These are phyloP conservation scores for Colletotrichum shisoi DNA, from an alignment of 2,329 filamentous ascomycete genomes.

Conservation along the genomic window DNA sequence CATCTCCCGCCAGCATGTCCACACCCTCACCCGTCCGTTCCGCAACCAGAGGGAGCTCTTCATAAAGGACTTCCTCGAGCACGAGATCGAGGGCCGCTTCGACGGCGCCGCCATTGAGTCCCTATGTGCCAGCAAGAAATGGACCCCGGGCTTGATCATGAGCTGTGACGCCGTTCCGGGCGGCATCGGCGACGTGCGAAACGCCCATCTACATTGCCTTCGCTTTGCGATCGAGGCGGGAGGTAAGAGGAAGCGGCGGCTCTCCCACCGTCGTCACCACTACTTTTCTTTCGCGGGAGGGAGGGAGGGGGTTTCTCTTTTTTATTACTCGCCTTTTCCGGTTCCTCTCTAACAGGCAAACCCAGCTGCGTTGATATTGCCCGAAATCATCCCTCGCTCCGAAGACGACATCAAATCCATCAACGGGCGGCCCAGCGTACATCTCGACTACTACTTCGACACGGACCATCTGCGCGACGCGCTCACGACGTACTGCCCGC, in stretches of 20 bases:
- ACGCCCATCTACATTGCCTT: slow-evolving; percentile 56
- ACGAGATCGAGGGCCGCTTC: slow-evolving; percentile 48
- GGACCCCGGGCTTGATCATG: slow-evolving; percentile 54
- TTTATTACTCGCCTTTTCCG: no score
- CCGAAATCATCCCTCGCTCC: slow-evolving; percentile 48
- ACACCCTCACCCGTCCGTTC: slow-evolving; percentile 44
- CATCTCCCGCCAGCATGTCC: slow-evolving; percentile 40
- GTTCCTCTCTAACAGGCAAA: slow-evolving; percentile 2
- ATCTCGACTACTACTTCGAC: slow-evolving; percentile 50
- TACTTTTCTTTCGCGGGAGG: background rate
- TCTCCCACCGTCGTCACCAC: slow-evolving; percentile 34
- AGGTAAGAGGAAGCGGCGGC: slow-evolving; percentile 46
- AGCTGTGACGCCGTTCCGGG: slow-evolving; percentile 54
- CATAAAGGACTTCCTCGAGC: slow-evolving; percentile 47
- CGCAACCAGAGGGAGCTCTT: slow-evolving; percentile 48
- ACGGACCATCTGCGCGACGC: slow-evolving; percentile 45
- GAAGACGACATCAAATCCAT: slow-evolving; percentile 44
- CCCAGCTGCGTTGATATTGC: slow-evolving; percentile 51
- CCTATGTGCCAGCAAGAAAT: slow-evolving; percentile 51
- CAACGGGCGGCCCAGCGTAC: slow-evolving; percentile 39
- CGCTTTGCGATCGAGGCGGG: slow-evolving; percentile 58
- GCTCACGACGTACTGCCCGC: slow-evolving; percentile 48
- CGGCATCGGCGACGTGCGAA: slow-evolving; percentile 55
- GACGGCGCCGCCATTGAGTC: slow-evolving; percentile 45
- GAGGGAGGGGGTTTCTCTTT: no score